These are phyloP conservation scores for Fusarium sp. DNA, from an alignment of 2,329 filamentous ascomycete genomes.

Conservation along the genomic window DNA sequence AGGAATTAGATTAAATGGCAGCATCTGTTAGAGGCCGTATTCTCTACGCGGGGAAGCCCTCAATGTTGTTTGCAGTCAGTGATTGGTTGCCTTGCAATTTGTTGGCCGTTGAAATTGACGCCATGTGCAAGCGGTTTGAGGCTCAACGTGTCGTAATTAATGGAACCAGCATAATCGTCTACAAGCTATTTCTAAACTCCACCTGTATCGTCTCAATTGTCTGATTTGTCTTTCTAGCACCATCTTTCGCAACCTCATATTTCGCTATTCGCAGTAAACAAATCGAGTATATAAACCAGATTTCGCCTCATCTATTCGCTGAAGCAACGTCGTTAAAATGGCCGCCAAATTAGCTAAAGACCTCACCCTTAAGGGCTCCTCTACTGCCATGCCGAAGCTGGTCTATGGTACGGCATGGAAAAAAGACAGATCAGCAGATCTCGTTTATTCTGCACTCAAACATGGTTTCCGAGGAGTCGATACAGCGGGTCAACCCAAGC, in stretches of 20 bases:
- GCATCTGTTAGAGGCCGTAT: not conserved
- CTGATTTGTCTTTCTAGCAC: not conserved
- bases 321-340: constrained; percentile 1
- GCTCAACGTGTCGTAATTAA: constrained; percentile 27
- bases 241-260: not conserved
- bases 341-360: constrained; percentile 50
- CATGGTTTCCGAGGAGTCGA: constrained; percentile 80
- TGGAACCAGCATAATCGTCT: not conserved
- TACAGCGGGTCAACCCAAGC: constrained; percentile 81
- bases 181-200: not conserved
- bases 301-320: not conserved
- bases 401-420: constrained; percentile 93
- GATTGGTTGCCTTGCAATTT: constrained; percentile 19
- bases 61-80: not conserved
- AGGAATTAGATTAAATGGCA: not conserved
- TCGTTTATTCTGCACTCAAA: constrained; percentile 76
- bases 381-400: constrained; percentile 62
- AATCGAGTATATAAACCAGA: not conserved
- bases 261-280: not conserved
- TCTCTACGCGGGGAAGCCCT: constrained; percentile 2
- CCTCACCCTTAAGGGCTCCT: constrained; percentile 49
- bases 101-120: constrained; percentile 13
- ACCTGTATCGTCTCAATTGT: not conserved
- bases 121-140: constrained; percentile 20
- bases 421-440: constrained; percentile 72